phyloP scores from a whole-genome alignment of 2,329 filamentous ascomycete genomes.

The Ascochyta pisi region DNA sequence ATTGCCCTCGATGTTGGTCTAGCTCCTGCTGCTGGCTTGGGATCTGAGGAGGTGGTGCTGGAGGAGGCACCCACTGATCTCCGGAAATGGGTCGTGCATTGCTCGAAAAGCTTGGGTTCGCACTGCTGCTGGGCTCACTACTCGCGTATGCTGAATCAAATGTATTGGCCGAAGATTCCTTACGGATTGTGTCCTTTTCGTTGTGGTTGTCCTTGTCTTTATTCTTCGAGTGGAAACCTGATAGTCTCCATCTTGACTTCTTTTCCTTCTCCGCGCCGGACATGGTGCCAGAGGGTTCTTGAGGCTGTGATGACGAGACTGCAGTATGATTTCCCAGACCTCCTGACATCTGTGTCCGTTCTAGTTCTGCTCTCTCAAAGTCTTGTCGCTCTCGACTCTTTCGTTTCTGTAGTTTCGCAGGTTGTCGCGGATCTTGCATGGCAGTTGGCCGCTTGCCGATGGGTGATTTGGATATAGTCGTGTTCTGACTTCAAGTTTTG shows the following conservation, averaged over 20 bases:
- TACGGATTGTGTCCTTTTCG: slow-evolving; percentile 20
- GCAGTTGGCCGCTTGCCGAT: not conserved
- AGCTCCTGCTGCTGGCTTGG: not conserved
- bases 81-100: slow-evolving; percentile 36
- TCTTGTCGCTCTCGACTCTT: slow-evolving; percentile 41
- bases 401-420: slow-evolving; percentile 43
- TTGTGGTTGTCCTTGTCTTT: slow-evolving; percentile 34
- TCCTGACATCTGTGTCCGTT: slow-evolving; percentile 26
- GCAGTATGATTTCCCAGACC: slow-evolving; percentile 24
- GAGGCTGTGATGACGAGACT: slow-evolving; percentile 28
- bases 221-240: slow-evolving; percentile 47
- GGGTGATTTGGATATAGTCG: not conserved
- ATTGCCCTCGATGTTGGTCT: not conserved
- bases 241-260: slow-evolving; percentile 47
- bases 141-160: slow-evolving; percentile 45
- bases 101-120: slow-evolving; percentile 42
- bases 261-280: slow-evolving; percentile 42
- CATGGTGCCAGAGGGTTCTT: slow-evolving; percentile 25
- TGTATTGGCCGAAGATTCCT: slow-evolving; percentile 24
- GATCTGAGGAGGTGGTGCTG: slow-evolving; percentile 14
- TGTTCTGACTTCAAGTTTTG: not conserved
- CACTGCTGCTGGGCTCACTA: slow-evolving; percentile 42
- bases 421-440: slow-evolving; percentile 34
- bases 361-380: slow-evolving; percentile 17
- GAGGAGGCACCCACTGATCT: slow-evolving; percentile 32